phyloP scores from a whole-genome alignment of 2,329 filamentous ascomycete genomes.

The Dactylellina leptospora region DNA sequence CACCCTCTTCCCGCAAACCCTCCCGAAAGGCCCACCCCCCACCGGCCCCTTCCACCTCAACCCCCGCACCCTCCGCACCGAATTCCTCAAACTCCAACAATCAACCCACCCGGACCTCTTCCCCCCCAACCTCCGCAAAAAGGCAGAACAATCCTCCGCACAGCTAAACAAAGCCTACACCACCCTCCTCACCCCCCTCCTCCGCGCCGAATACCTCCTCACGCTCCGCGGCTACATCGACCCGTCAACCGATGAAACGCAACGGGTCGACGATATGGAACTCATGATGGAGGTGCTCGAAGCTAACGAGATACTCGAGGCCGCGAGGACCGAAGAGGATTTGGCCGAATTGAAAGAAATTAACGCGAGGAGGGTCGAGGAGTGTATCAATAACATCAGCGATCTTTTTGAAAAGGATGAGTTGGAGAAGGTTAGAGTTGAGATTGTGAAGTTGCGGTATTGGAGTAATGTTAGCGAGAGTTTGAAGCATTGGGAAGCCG shows the following conservation, averaged over 20 bases:
- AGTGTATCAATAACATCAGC: conserved; percentile 71
- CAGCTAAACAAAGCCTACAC: conserved; percentile 91
- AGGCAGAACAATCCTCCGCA: conserved; percentile 80
- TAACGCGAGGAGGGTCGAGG: conserved; percentile 74
- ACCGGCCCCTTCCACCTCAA: conserved; percentile 78
- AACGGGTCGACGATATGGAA: conserved; percentile 72
- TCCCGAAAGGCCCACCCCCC: conserved; percentile 81
- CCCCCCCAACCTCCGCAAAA: conserved; percentile 64
- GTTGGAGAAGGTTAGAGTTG: conserved; percentile 71
- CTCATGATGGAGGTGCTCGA: conserved; percentile 83
- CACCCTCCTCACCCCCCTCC: conserved; percentile 79
- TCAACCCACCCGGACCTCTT: conserved; percentile 77
- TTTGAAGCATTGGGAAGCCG: conserved; percentile 80
- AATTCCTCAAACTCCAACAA: conserved; percentile 86
- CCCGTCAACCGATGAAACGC: conserved; percentile 79
- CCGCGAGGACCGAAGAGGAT: conserved; percentile 73
- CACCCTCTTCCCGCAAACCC: conserved; percentile 82
- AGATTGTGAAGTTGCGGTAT: conserved; percentile 82
- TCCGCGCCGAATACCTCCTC: conserved; percentile 88
- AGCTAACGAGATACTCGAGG: conserved; percentile 77
- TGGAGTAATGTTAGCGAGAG: conserved; percentile 88
- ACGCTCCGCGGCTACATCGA: conserved; percentile 73
- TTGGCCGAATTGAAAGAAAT: conserved; percentile 68
- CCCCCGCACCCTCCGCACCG: conserved; percentile 73
- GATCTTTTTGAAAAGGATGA: conserved; percentile 73